Base-by-base conservation (phyloP, 176 grass and related monocot species). In the maize (Zea mays) region DNA sequence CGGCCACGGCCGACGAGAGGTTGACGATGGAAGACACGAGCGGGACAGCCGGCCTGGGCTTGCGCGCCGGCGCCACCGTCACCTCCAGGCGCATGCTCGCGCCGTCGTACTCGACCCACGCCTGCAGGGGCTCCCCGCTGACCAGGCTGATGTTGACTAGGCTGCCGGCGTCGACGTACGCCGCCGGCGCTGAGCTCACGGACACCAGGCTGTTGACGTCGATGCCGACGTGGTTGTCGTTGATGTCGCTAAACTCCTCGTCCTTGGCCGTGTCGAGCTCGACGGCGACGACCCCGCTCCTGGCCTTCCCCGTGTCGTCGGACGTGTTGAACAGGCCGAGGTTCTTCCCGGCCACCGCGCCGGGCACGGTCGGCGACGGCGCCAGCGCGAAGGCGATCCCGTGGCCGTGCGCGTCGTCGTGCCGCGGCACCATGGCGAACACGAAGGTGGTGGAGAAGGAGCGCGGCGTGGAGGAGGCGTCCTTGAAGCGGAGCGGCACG, bases 401-500 rank as follows among this genome's bases (percentile, higher is more conserved):
- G 17, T 93, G 91, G 57, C 91, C 87, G 14, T 79, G 14, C 16
- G 76, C 61, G 21, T 87, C 87, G 3, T 15, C 56, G 62, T 93
- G 79, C 34, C n/a, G 50, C 4, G 91, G 63, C 12, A 39, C 1
- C 68, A 93, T 90, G 62, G 64, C 84, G 54, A 91, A 5, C 17
- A 90, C 92, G 72, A 94, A 94, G 5, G 85, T 68, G 8, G 92
- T 86, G 36, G 85, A 82, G 85, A 94, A 94, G 74, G 88, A 90
- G 44, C 62, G 9, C 12, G 63, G 37, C 8, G 47, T 8, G 17
- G 71, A 71, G 4, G 38, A 38, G 44, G 79, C 51, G 52, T 88
- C 57, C 54, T 34, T 72, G 61, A 91, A 84, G 6, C 50, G 55
- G 3, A 88, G 1, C 19, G 85, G 88, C 47, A 2, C 12, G 1